These are phyloP conservation scores for Noccaea bulbosa DNA, from an alignment of 345 rosid genomes.

Conservation along the genomic window DNA sequence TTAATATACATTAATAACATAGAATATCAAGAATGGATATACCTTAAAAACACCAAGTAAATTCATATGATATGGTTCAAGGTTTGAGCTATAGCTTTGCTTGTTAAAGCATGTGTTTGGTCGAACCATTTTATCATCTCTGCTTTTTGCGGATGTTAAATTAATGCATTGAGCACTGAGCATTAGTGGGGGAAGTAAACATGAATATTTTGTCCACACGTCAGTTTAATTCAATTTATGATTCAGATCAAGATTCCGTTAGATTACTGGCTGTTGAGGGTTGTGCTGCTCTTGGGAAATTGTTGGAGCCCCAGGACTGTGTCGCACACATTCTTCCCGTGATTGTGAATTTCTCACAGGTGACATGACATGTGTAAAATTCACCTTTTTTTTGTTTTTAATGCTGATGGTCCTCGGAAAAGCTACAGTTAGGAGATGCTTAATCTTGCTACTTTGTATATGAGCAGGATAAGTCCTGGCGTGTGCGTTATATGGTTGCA, in stretches of 20 bases:
- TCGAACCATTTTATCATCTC: neutral
- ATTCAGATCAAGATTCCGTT: slow-evolving; percentile 78
- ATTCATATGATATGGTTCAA: slow-evolving; percentile 5
- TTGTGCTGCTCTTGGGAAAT: slow-evolving; percentile 75
- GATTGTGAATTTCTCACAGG: slow-evolving; percentile 84
- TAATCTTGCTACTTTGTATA: slow-evolving; percentile 3
- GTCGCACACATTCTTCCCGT: slow-evolving; percentile 72
- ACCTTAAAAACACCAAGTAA: too few species aligned
- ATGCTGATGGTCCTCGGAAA: slow-evolving; percentile 14
- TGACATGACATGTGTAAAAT: slow-evolving; percentile 27
- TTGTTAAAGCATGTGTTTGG: slow-evolving; percentile 2
- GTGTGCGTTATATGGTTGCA: slow-evolving; percentile 97
- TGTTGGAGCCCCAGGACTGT: slow-evolving; percentile 79
- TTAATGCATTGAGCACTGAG: slow-evolving; percentile 13
- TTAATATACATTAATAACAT: neutral
- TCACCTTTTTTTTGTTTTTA: neutral
- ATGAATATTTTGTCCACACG: neutral
- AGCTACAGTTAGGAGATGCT: slow-evolving; percentile 40
- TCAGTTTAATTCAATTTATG: neutral
- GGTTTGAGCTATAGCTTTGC: slow-evolving; percentile 7
- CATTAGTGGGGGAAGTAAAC: slow-evolving; percentile 18
- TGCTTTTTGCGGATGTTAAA: neutral
- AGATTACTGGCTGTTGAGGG: slow-evolving; percentile 83
- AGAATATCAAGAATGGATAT: too few species aligned
- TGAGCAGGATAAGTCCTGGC: slow-evolving; percentile 95